Conservation (phyloP, 2,329 filamentous ascomycete genomes). For the Cercospora sp. region DNA sequence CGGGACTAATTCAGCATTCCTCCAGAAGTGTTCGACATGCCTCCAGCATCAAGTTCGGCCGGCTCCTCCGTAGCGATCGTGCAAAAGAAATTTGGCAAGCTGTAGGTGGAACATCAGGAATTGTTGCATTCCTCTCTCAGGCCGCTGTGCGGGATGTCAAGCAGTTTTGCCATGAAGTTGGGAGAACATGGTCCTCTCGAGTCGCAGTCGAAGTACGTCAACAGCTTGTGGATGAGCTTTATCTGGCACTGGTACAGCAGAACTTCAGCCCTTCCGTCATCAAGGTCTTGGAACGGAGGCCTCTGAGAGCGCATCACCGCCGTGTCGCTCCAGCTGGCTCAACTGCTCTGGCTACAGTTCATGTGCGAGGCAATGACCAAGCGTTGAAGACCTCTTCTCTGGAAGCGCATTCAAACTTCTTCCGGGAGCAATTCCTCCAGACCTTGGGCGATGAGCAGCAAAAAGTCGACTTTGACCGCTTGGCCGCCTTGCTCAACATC, state of each 20-base stretch:
- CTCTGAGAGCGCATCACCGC: conserved; percentile 18
- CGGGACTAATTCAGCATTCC: conserved; percentile 20
- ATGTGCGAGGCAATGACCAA: neutral
- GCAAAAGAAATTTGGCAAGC: conserved; percentile 24
- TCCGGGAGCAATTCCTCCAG: neutral
- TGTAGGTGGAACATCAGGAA: conserved; percentile 24
- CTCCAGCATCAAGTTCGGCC: conserved; percentile 23
- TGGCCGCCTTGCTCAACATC: conserved; percentile 3
- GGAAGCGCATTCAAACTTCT: neutral
- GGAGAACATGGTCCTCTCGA: conserved; percentile 14
- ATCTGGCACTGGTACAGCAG: conserved; percentile 17
- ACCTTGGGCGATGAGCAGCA: neutral
- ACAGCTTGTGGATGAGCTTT: conserved; percentile 23
- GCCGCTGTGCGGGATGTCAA: conserved; percentile 30
- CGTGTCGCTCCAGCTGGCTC: conserved; percentile 27
- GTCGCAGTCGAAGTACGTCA: conserved; percentile 13
- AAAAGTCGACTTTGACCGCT: conserved; percentile 5
- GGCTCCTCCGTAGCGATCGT: conserved; percentile 18
- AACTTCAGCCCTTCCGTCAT: conserved; percentile 16
- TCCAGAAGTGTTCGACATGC: conserved; percentile 18
- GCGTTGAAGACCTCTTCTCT: neutral
- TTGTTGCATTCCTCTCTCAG: conserved; percentile 23
- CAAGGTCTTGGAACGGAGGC: conserved; percentile 23
- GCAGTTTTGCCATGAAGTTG: conserved; percentile 22
- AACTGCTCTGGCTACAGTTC: neutral